Evolutionary conservation across 352 stramenopile species (phyloP).

Genomic region (Peronospora destructor): DNA sequence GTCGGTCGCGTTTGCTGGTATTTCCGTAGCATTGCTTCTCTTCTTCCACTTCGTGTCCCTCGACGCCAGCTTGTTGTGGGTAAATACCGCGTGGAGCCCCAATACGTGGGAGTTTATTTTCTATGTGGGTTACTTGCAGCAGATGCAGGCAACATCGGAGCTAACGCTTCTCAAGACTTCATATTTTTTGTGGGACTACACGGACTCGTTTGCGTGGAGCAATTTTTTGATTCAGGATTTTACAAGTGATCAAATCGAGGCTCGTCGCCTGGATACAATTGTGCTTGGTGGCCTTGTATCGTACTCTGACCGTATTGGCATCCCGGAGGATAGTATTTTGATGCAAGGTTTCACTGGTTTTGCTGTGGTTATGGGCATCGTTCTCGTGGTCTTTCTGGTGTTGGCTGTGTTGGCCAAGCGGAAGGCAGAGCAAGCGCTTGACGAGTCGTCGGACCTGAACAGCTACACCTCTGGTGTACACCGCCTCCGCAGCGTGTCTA

Average conservation of each 20-base stretch:
- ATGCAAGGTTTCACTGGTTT: constrained; percentile 34
- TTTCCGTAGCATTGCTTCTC: constrained; percentile 50
- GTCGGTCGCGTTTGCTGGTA: constrained; percentile 49
- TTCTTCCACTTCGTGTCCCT: constrained; percentile 60
- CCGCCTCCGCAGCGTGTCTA: constrained; percentile 48
- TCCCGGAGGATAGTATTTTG: constrained; percentile 42
- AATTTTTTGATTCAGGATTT: constrained; percentile 46
- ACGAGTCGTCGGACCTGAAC: constrained; percentile 33
- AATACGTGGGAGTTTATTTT: constrained; percentile 75
- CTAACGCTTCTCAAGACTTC: constrained; percentile 57
- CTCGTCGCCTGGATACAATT: constrained; percentile 50
- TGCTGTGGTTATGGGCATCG: constrained; percentile 36
- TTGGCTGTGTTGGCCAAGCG: constrained; percentile 47
- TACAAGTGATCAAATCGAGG: constrained; percentile 8
- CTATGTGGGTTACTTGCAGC: constrained; percentile 65
- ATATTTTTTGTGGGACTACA: constrained; percentile 63
- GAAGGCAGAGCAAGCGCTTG: constrained; percentile 37
- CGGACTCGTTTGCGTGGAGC: constrained; percentile 63
- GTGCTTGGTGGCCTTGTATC: constrained; percentile 49
- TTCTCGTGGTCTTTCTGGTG: constrained; percentile 43
- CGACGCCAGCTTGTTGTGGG: constrained; percentile 37
- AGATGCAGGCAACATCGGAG: constrained; percentile 54
- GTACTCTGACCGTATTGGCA: constrained; percentile 48
- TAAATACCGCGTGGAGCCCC: constrained; percentile 45
- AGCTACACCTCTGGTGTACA: constrained; percentile 39